A percentile compares a stretch with the other conserved stretches of the same genome.
These are phyloP conservation scores for Xylaria sp. DNA, from an alignment of 2,329 filamentous ascomycete species.

Conservation along the genomic window DNA sequence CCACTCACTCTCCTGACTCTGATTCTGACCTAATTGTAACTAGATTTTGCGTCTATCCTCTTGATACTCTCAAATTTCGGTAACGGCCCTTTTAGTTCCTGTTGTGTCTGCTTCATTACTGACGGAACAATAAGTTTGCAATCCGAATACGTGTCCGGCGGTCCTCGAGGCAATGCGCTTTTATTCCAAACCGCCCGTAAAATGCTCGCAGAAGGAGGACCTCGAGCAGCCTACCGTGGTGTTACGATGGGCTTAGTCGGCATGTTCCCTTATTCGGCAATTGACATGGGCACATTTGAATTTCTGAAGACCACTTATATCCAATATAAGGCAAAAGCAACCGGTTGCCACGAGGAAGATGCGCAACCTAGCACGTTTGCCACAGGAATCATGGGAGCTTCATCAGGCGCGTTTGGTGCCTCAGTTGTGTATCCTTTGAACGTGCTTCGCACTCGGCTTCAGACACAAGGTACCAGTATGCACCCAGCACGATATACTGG, in stretches of 20 bases:
- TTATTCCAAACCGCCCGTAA: conserved; percentile 85
- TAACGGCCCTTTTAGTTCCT: conserved; percentile 41
- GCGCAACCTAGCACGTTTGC: conserved; percentile 82
- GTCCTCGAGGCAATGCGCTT: conserved; percentile 83
- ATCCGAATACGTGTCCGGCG: conserved; percentile 90
- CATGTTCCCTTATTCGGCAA: conserved; percentile 98
- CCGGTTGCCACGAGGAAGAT: conserved; percentile 84
- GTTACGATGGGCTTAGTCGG: conserved; percentile 93
- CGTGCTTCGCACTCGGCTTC: conserved; percentile 87
- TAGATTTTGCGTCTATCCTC: conserved; percentile 90
- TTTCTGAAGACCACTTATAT: conserved; percentile 83
- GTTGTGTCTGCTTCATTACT: conserved; percentile 31
- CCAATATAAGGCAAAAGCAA: conserved; percentile 73
- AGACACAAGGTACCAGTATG: conserved; percentile 93
- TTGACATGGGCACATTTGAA: conserved; percentile 96
- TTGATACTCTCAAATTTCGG: conserved; percentile 83
- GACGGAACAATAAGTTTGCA: conserved; percentile 76
- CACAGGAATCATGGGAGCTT: conserved; percentile 89
- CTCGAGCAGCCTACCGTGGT: conserved; percentile 86
- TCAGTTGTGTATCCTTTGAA: conserved; percentile 97
- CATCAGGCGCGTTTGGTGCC: conserved; percentile 90
- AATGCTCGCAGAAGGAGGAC: conserved; percentile 82
- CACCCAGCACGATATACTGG: conserved; percentile 92
- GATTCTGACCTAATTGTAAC: conserved; percentile 41
- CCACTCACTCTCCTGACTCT: conserved; percentile 1